phyloP scores from a whole-genome alignment of 495 filamentous ascomycete species.

The Aspergillus haitiensis region DNA sequence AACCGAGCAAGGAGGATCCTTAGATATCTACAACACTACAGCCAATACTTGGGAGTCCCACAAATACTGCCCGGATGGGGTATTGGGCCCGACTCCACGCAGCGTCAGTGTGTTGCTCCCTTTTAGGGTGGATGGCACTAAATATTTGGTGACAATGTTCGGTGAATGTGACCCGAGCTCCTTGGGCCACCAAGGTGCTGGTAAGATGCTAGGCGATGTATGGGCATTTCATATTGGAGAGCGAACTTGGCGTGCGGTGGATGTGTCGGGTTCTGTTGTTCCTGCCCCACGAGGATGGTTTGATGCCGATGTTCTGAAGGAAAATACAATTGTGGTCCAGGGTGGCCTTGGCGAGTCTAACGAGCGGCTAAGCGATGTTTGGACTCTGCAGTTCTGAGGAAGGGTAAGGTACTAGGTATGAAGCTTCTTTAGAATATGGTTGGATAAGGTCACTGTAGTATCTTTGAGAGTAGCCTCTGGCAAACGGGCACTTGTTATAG shows the following conservation, averaged over 20 bases:
- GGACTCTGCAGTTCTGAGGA: slow-evolving; percentile 8
- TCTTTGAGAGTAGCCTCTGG: too few relatives aligned
- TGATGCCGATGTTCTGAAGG: slow-evolving; percentile 35
- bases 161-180: slow-evolving; percentile 65
- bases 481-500: too few relatives aligned
- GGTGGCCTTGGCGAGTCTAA: slow-evolving; percentile 21
- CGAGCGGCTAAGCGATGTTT: slow-evolving; percentile 18
- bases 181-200: slow-evolving; percentile 64
- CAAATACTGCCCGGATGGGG: slow-evolving; percentile 49
- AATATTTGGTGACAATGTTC: slow-evolving; percentile 64
- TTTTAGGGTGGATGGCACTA: slow-evolving; percentile 50
- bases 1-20: slow-evolving; percentile 59
- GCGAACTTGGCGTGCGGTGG: slow-evolving; percentile 53
- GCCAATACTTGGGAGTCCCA: slow-evolving; percentile 45
- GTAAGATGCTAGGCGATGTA: slow-evolving; percentile 67
- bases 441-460: too few relatives aligned
- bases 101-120: slow-evolving; percentile 51
- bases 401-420: too few relatives aligned
- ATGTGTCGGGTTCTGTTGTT: slow-evolving; percentile 46
- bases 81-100: slow-evolving; percentile 32
- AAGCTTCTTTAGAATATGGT: too few relatives aligned
- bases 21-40: slow-evolving; percentile 56
- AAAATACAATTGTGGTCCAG: slow-evolving; percentile 12
- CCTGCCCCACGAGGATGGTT: slow-evolving; percentile 48
- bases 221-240: slow-evolving; percentile 69